These are phyloP conservation scores for Boletellus deceptivus DNA, from an alignment of 1,284 basidiomycete species.

Conservation along the genomic window DNA sequence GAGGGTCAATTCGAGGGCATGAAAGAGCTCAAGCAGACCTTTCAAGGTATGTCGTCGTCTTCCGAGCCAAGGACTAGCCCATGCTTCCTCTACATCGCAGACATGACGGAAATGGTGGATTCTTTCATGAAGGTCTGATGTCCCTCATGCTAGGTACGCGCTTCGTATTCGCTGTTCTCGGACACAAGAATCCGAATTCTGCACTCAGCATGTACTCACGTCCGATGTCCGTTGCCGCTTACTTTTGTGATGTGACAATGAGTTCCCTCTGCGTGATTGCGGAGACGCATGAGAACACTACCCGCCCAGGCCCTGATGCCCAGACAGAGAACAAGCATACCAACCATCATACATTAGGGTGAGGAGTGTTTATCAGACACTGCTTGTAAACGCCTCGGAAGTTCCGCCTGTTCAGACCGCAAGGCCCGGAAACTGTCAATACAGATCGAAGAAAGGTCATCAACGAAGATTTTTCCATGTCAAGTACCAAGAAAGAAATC, in stretches of 20 bases:
- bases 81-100: conserved; percentile 3
- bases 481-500: too few relatives aligned
- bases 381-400: too few relatives aligned
- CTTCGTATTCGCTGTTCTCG: neutral
- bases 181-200: neutral
- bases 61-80: neutral
- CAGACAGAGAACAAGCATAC: too few relatives aligned
- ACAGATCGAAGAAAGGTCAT: neutral
- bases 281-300: neutral
- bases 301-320: too few relatives aligned
- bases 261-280: neutral
- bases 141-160: neutral
- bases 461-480: neutral
- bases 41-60: conserved; percentile 17
- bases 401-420: too few relatives aligned
- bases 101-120: conserved; percentile 19
- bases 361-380: too few relatives aligned
- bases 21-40: conserved; percentile 19
- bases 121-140: conserved; percentile 24
- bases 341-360: too few relatives aligned
- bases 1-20: conserved; percentile 26
- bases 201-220: neutral
- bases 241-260: too few relatives aligned
- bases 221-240: neutral
- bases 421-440: too few relatives aligned